Evolutionary conservation across 2,329 filamentous ascomycete species (phyloP), one percentile per base, ranked within the genome.

Genomic region (Fusarium concolor): DNA sequence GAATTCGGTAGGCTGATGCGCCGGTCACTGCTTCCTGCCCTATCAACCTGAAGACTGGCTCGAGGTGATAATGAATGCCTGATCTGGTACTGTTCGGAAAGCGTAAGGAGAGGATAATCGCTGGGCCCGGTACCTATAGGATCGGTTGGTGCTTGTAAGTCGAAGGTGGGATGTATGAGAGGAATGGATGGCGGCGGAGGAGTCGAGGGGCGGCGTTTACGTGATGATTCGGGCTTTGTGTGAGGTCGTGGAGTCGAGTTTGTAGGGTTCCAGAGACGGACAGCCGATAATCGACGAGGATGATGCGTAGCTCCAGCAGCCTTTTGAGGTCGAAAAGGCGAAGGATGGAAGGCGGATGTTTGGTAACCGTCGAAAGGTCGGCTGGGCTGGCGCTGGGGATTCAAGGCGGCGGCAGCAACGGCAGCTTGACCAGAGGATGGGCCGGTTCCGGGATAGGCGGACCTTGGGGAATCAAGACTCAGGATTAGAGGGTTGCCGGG

Each of bases 231-330:
- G 22, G 61, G 61, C 22, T 60, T 57, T 24, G 68, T 73, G 56
- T 79, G 67, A 54, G 76, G 70, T 59, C 85, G 81, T 43, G 85
- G 86, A 4, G 86, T 88, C 26, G 85, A 88, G 74, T 88, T 88
- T 60, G 85, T 85, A 24, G 86, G 86, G 71, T 88, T 88, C 86
- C 86, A 88, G 67, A 88, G 84, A 35, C 85, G 84, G 44, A 83
- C 82, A 22, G 84, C 79, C 6, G 81, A 80, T 29, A 82, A 78
- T 29, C 79, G 81, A 52, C 77, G 79, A 46, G 79, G 75, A 26
- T 80, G 78, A 31, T 70, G 77, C 26, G 44, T 70, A 49, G 67
- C 50, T 20, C 63, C 65, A 38, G 50, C 65, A 42, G 76, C 75
- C 31, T 79, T 76, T 66, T 77, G 80, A 65, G 73, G 83, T 65